These are phyloP conservation scores for Rhizopogon vinicolor DNA, from an alignment of 768 basidiomycete species.

Conservation along the genomic window DNA sequence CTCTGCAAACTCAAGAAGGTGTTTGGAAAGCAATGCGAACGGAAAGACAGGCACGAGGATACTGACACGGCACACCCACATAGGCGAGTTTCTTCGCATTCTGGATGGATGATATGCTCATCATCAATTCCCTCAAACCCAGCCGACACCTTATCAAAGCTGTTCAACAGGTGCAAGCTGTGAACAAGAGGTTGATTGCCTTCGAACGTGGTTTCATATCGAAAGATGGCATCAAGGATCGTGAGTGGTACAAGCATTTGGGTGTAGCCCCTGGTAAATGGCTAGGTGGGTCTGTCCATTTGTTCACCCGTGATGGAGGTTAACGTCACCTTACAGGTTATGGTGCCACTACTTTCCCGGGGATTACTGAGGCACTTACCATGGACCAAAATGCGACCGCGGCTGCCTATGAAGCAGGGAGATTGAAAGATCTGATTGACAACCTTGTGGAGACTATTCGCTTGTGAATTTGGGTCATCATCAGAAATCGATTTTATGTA, in stretches of 20 bases:
- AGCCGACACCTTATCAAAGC: conserved; percentile 47
- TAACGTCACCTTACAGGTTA: conserved; percentile 42
- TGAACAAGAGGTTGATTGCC: conserved; percentile 57
- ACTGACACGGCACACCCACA: background rate
- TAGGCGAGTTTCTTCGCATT: background rate
- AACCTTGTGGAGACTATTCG: conserved; percentile 36
- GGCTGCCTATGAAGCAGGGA: conserved; percentile 59
- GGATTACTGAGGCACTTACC: conserved; percentile 71
- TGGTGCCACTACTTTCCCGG: conserved; percentile 79
- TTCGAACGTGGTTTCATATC: conserved; percentile 80
- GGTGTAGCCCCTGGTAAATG: conserved; percentile 83
- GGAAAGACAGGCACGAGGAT: conserved; percentile 4
- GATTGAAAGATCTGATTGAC: conserved; percentile 51
- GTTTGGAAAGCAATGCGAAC: conserved; percentile 23
- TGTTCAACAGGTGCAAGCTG: conserved; percentile 48
- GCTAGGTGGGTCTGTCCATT: conserved; percentile 48
- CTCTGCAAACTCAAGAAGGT: conserved; percentile 33
- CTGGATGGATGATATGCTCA: background rate
- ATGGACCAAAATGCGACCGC: conserved; percentile 61
- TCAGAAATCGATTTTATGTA: background rate
- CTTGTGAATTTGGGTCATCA: conserved; percentile 7
- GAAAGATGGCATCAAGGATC: conserved; percentile 66
- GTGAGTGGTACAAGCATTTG: conserved; percentile 82
- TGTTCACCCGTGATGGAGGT: background rate
- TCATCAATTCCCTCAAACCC: conserved; percentile 19